Evolutionary conservation across 768 basidiomycete genomes (phyloP).

Genomic region (Panellus pusillus): DNA sequence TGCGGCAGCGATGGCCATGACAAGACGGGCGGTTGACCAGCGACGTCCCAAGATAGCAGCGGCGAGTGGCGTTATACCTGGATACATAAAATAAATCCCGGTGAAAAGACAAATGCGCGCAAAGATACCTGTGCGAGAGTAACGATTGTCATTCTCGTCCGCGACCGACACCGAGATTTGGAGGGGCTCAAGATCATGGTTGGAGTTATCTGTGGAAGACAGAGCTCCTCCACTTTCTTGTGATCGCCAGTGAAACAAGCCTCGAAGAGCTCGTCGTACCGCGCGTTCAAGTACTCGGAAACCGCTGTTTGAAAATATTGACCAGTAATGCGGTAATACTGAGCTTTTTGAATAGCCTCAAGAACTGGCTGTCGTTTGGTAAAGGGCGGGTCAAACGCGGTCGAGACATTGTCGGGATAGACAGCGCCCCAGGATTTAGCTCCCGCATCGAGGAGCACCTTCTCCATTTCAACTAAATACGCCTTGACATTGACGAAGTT

Average conservation of each 20-base stretch:
- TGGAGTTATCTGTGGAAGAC: slow-evolving; percentile 39
- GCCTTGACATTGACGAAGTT: slow-evolving; percentile 28
- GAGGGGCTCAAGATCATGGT: slow-evolving; percentile 32
- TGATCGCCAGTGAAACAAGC: slow-evolving; percentile 56
- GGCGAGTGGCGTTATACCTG: slow-evolving; percentile 50
- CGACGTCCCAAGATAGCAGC: slow-evolving; percentile 49
- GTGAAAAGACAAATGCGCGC: not conserved
- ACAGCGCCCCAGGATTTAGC: slow-evolving; percentile 47
- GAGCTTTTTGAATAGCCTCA: not conserved
- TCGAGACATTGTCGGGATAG: slow-evolving; percentile 29
- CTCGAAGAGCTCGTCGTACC: slow-evolving; percentile 57
- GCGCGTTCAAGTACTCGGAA: slow-evolving; percentile 31
- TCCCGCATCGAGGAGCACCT: slow-evolving; percentile 30
- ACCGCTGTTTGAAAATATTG: slow-evolving; percentile 23
- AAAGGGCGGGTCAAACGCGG: slow-evolving; percentile 17
- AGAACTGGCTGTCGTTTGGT: not conserved
- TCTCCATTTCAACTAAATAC: slow-evolving; percentile 37
- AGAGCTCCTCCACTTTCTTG: slow-evolving; percentile 49
- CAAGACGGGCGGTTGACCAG: slow-evolving; percentile 59
- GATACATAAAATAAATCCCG: not conserved
- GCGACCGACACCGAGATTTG: slow-evolving; percentile 43
- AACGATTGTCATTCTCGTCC: slow-evolving; percentile 16
- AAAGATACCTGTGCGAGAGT: slow-evolving; percentile 26
- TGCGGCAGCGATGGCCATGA: slow-evolving; percentile 56
- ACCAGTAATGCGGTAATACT: slow-evolving; percentile 29